A percentile compares a stretch with the other conserved stretches of the same genome.
These are phyloP conservation scores for Amoebophrya sp. DNA, from an alignment of 169 alveolate species.

Conservation along the genomic window DNA sequence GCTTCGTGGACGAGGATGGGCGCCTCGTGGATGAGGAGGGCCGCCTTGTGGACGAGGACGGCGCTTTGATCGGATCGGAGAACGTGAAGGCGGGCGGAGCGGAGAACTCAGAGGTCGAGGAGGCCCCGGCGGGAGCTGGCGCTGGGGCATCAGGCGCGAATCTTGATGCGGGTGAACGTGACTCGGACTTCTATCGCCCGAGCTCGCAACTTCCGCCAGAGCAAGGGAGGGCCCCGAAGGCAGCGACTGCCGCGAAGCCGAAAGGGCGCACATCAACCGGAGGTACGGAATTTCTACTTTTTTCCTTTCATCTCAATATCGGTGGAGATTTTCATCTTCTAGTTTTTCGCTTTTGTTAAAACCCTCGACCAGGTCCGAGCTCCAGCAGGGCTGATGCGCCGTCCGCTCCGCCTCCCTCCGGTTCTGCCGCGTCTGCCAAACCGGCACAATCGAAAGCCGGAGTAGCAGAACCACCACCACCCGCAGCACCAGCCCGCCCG, in stretches of 20 bases:
- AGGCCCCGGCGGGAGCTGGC: neutral
- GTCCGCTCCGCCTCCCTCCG: neutral
- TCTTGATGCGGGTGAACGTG: neutral
- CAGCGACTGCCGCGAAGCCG: no score
- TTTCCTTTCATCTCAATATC: no score
- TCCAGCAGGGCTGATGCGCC: neutral
- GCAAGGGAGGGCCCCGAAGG: no score
- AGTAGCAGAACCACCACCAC: neutral
- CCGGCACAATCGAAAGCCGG: neutral
- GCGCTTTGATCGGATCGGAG: neutral
- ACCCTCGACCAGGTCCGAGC: neutral
- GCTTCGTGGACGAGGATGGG: neutral
- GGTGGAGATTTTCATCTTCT: no score
- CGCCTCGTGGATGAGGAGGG: neutral
- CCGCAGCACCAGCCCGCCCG: no score
- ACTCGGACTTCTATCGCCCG: neutral
- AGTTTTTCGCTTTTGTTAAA: no score
- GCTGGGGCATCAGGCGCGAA: neutral
- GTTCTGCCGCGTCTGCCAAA: neutral
- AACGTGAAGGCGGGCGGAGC: no score
- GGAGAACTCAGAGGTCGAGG: neutral
- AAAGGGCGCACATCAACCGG: no score
- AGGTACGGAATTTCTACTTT: no score
- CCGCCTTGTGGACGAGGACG: neutral
- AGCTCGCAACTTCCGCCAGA: neutral